Evolutionary conservation across 192 early-diverging fungal species (phyloP), one percentile per base, ranked within the genome.

Genomic region (Helicostylum pulchrum): DNA sequence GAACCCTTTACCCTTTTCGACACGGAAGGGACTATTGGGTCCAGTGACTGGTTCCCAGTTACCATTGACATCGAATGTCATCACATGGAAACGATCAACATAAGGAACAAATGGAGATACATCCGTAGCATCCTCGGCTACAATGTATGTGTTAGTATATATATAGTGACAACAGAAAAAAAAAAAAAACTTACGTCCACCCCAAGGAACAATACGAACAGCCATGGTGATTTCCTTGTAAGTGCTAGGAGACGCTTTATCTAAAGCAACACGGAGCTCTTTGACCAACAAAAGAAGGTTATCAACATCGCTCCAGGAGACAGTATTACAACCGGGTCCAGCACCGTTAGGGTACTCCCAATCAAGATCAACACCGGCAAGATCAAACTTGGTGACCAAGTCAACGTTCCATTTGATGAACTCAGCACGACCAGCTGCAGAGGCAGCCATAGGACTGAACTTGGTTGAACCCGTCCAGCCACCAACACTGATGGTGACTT

Each of bases 291-390:
- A 42, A 14, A 85, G 67, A 64, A 83, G 86, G 71, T 92, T 90
- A 4, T 65, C 67, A 6, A 84, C 72, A 51, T 92, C 91, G 50
- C 85, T 82, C 2, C 53, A 47, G 0, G 67, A 52, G 48, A 84
- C 78, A 19, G 80, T 21, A 71, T 86, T 87, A 68, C 86, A 89
- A 17, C 75, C 68, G 34, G 78, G 77, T 45, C 88, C 83, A 20
- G 79, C 66, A 55, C 83, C 72, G 15, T 83, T 83, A 19, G 89
- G 90, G 53, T 87, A 90, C 66, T 91, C 90, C 75, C 79, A 74
- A 57, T 51, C 90, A 62, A 92, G 68, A 68, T 92, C 90, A 65
- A 88, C 78, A 55, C 90, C 90, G 77, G 89, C 87, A 9, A 89
- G 67, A 19, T 73, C 60, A 57, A 77, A 84, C 0, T 79, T 74